Base-by-base conservation (phyloP, 352 stramenopile species). In the Pythium insidiosum region DNA sequence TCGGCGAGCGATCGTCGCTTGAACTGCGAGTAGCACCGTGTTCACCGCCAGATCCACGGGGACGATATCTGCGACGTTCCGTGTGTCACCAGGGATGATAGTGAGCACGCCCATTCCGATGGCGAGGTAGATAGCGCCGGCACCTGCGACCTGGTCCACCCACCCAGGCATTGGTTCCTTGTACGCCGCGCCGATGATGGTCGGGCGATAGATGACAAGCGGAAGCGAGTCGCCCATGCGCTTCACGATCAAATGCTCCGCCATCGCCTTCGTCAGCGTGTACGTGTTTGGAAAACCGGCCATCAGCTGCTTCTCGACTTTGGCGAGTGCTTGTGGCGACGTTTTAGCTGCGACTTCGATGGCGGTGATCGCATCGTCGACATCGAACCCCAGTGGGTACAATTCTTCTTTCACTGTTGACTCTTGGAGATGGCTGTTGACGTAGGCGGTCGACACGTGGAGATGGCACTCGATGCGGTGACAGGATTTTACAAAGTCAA, bases 261-360 rank as follows among this genome's bases (percentile, higher is more conserved):
- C 74, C 73, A 94, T 94, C 6, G 78, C 81, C 57, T 94, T 94
- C 40, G 78, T 93, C 1, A 93, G 62, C 18, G 73, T 75, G 53
- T 91, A 93, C 38, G 80, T n/a, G n/a, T n/a, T n/a, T n/a, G n/a
- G n/a, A n/a, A n/a, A n/a, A n/a, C n/a, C n/a, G n/a, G n/a, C n/a
- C n/a, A n/a, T n/a, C n/a, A n/a, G n/a, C n/a, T n/a, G n/a, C n/a
- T n/a, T n/a, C n/a, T n/a, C n/a, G n/a, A n/a, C n/a, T n/a, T n/a
- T n/a, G n/a, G n/a, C n/a, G n/a, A n/a, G n/a, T n/a, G n/a, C n/a
- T n/a, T n/a, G n/a, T n/a, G n/a, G n/a, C n/a, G n/a, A n/a, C n/a
- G n/a, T n/a, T n/a, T n/a, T n/a, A n/a, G n/a, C n/a, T n/a, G n/a
- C n/a, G n/a, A n/a, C n/a, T n/a, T n/a, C n/a, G n/a, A n/a, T n/a